Base-by-base conservation (phyloP, 2,329 filamentous ascomycete species). In the Microdochium bolleyi region DNA sequence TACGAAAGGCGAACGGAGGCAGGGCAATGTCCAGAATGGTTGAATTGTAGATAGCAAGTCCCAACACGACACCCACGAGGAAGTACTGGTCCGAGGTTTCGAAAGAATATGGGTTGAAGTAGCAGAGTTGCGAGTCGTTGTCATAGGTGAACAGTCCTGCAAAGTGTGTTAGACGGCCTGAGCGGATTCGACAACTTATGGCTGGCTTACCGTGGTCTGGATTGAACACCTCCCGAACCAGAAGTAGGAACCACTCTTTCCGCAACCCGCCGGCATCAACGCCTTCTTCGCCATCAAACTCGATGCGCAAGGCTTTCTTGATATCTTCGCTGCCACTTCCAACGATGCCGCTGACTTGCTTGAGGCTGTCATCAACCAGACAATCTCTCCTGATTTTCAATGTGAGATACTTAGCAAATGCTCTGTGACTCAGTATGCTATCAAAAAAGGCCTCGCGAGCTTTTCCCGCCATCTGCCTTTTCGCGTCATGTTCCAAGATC, bases 21-120 rank as follows among this genome's bases (percentile, higher is more conserved):
- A 96, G 78, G 2, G 89, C 88, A 49, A 96, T 81, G 64, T 96
- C 92, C 19, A 96, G 75, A 59, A 96, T 96, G 0, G 89, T 96
- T 2, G 89, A 95, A 68, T 96, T 96, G 71, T 96, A 95, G 56
- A 96, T 95, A 14, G 92, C 92, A 54, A 96, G 75, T 1, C 92
- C 92, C 52, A 96, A 78, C 8, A 96, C 78, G 13, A 94, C 89
- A 1, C 92, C 92, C 25, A 96, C 88, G 22, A 96, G 77, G 64
- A 94, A 95, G 68, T 89, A 96, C 59, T 95, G 90, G 63, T 96
- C 90, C 0, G 89, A 92, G 0, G 89, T 92, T 66, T 96, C 92
- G 60, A 96, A 91, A 16, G 88, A 89, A 64, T 86, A 83, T 0
- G 91, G 88, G 64, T 96, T 96, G 73, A 96, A 96, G 68, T 96